Evolutionary conservation across 78 protist species (phyloP).

Genomic region (Pigoraptor vietnamica): DNA sequence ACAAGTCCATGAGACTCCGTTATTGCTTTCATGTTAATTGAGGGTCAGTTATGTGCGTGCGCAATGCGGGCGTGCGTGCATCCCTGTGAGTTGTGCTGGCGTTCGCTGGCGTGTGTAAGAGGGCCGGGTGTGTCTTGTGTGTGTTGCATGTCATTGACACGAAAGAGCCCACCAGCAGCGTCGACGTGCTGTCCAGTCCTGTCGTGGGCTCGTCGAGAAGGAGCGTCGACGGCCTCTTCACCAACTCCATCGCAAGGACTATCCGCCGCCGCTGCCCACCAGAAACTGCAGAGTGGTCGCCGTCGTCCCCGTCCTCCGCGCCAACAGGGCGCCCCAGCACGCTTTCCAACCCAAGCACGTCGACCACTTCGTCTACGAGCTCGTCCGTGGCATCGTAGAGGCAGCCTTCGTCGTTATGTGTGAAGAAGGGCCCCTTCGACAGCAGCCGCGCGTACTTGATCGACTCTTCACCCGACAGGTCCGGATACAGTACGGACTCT

Average conservation of each 20-base stretch:
- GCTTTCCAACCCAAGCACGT: background rate
- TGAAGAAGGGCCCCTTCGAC: background rate
- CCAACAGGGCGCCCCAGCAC: background rate
- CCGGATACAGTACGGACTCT: conserved; percentile 20
- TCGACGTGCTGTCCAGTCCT: background rate
- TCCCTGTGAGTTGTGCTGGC: too few species aligned
- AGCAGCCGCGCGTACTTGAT: background rate
- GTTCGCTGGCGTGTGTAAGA: too few species aligned
- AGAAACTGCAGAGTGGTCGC: conserved; percentile 5
- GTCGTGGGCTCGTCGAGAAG: conserved; percentile 40
- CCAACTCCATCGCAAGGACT: conserved; percentile 39
- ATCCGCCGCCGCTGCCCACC: conserved; percentile 63
- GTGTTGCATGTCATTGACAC: too few species aligned
- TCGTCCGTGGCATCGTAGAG: background rate
- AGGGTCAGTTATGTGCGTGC: too few species aligned
- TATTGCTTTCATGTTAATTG: too few species aligned
- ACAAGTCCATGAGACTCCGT: too few species aligned
- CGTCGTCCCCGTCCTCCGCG: conserved; percentile 23
- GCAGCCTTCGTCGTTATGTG: background rate
- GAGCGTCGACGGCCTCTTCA: conserved; percentile 34
- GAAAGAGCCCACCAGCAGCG: too few species aligned
- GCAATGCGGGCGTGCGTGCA: too few species aligned
- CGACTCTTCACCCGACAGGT: conserved; percentile 6
- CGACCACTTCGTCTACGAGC: conserved; percentile 2
- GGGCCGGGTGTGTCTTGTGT: too few species aligned